Percentiles rank a stretch among this genome's conserved stretches.
These are phyloP conservation scores for Podosphaera aphanis DNA, from an alignment of 2,329 filamentous ascomycete species.

Conservation along the genomic window DNA sequence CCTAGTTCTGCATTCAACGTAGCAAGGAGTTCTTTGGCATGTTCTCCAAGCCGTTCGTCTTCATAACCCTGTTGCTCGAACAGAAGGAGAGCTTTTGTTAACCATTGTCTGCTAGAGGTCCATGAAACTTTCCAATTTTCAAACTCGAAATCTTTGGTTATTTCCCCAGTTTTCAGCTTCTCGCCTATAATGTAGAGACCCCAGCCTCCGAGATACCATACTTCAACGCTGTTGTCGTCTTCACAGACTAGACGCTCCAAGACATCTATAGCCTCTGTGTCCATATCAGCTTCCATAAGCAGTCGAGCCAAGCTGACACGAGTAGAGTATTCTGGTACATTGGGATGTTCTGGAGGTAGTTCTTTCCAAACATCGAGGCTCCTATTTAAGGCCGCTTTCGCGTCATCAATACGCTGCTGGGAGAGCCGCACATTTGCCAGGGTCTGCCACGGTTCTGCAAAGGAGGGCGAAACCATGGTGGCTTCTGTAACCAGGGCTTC, in stretches of 20 bases:
- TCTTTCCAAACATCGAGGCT: constrained; percentile 72
- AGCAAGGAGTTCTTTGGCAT: constrained; percentile 46
- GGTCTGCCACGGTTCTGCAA: constrained; percentile 81
- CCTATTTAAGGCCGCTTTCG: constrained; percentile 49
- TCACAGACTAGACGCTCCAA: constrained; percentile 65
- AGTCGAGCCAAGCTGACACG: constrained; percentile 64
- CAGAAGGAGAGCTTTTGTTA: constrained; percentile 59
- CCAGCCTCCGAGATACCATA: constrained; percentile 94
- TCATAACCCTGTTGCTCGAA: constrained; percentile 65
- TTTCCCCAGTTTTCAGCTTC: constrained; percentile 29
- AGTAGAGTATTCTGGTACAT: constrained; percentile 65
- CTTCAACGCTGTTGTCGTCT: constrained; percentile 84
- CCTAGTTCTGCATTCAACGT: constrained; percentile 41
- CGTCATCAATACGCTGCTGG: constrained; percentile 58
- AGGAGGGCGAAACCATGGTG: constrained; percentile 57
- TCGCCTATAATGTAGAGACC: constrained; percentile 60
- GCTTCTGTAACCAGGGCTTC: constrained; percentile 80
- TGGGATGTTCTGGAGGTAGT: constrained; percentile 44
- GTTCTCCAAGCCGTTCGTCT: constrained; percentile 53
- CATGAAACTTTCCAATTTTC: constrained; percentile 28
- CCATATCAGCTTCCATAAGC: constrained; percentile 74
- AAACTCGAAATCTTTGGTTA: constrained; percentile 18
- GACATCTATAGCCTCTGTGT: constrained; percentile 64
- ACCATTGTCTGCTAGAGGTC: constrained; percentile 59
- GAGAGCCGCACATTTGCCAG: constrained; percentile 85